A percentile compares a stretch with the other conserved stretches of the same genome.
Conservation (phyloP, 805 yeast species). For the Scheffersomyces spartinae region DNA sequence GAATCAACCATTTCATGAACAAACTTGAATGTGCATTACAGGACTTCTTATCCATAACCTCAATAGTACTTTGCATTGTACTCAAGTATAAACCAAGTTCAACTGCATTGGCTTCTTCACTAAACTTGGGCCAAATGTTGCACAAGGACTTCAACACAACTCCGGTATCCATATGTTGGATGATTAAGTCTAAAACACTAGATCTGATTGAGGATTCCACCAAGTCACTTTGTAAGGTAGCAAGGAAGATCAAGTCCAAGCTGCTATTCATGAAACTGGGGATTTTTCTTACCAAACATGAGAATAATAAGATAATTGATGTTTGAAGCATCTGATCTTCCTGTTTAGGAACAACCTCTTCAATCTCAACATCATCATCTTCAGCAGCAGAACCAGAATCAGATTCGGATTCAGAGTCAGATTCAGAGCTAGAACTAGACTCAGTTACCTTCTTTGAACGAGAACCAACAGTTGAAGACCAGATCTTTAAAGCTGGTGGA, state of each 20-base stretch:
- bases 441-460: too few species aligned
- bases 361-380: constrained; percentile 15
- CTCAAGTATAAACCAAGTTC: constrained; percentile 60
- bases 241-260: constrained; percentile 47
- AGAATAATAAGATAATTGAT: constrained; percentile 57
- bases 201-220: constrained; percentile 53
- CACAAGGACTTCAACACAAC: constrained; percentile 51
- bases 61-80: constrained; percentile 54
- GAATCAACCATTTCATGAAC: constrained; percentile 58
- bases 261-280: constrained; percentile 76
- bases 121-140: constrained; percentile 45
- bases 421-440: too few species aligned
- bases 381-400: constrained; percentile 11
- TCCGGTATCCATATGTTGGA: constrained; percentile 56
- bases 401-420: too few species aligned
- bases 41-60: constrained; percentile 56
- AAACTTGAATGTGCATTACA: constrained; percentile 60
- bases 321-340: constrained; percentile 42
- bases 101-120: constrained; percentile 19
- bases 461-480: constrained; percentile 25
- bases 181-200: constrained; percentile 48
- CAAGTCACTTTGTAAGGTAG: constrained; percentile 43
- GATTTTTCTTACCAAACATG: constrained; percentile 67
- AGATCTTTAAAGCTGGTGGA: constrained; percentile 57
- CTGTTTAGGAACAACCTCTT: constrained; percentile 11